Evolutionary conservation across 371 early-diverging fungal genomes (phyloP), one percentile per base, ranked within the genome.

Genomic region (Lichtheimia hyalospora): DNA sequence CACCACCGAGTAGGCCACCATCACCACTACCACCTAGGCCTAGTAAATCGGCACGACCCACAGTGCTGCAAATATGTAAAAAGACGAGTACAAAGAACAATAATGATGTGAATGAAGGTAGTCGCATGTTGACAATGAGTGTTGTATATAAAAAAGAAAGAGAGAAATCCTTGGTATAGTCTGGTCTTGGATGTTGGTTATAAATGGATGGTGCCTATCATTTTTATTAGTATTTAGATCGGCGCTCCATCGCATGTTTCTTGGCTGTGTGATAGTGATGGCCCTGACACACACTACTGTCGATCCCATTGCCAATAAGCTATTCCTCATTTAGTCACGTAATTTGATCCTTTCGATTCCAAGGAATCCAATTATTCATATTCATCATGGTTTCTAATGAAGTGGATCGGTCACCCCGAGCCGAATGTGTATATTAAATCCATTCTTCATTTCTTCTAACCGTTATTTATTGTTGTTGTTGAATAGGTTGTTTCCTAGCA

Each of bases 51-150:
- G 42, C 56, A 25, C 21, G 44, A 24, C 46, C 46, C 20, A 55
- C 44, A 43, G 25, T 44, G 24, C 16, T 15, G 12, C 43, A 41
- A 20, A 55, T 24, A 20, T 55, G 56, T 44, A 55, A 43, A 16
- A 55, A 21, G 5, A 44, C 42, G 15, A 55, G 13, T 23, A 25
- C 42, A 27, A 43, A 55, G 18, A 55, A 27, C 16, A 55, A 14
- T 5, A 18, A 27, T 14, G 56, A 25, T n/a, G 44, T 42, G 8
- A 46, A 23, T 12, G 56, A 55, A 24, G 51, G 51, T 51, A 55
- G 42, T 41, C 42, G 41, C 56, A 55, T 55, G 46, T 14, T 10
- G n/a, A n/a, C n/a, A n/a, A n/a, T n/a, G n/a, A n/a, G n/a, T n/a
- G 20, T 27, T 44, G 51, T 50, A 50, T 55, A 25, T 53, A 25